phyloP scores from a whole-genome alignment of 2,329 filamentous ascomycete genomes.

The Pseudogymnoascus sp. region DNA sequence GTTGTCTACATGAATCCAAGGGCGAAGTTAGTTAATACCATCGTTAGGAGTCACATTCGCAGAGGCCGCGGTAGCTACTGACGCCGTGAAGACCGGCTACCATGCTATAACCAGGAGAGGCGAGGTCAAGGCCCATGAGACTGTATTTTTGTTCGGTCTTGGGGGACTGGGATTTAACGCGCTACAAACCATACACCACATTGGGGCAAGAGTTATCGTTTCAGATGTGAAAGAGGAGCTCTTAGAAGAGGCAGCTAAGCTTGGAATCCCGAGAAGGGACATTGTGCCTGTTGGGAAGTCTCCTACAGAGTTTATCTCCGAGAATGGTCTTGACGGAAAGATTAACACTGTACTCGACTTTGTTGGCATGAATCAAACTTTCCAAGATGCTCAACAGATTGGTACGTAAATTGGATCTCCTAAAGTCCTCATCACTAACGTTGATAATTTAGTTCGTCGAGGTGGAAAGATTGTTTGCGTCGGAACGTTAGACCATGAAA shows the following conservation, averaged over 20 bases:
- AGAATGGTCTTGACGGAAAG: slow-evolving; percentile 18
- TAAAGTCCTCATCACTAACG: neutral
- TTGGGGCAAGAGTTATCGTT: slow-evolving; percentile 37
- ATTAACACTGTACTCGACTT: slow-evolving; percentile 29
- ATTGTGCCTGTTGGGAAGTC: slow-evolving; percentile 26
- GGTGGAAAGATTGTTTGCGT: slow-evolving; percentile 33
- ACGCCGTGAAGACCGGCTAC: slow-evolving; percentile 35
- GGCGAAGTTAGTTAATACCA: neutral
- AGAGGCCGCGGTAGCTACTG: slow-evolving; percentile 33
- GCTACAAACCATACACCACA: slow-evolving; percentile 36
- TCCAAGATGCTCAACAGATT: slow-evolving; percentile 30
- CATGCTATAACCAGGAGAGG: slow-evolving; percentile 32
- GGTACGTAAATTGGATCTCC: slow-evolving; percentile 18
- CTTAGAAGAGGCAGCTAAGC: slow-evolving; percentile 25
- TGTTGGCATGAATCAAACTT: slow-evolving; percentile 31
- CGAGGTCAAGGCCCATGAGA: slow-evolving; percentile 29
- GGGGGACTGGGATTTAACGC: slow-evolving; percentile 36
- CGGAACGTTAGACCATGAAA: slow-evolving; percentile 32
- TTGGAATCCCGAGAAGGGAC: slow-evolving; percentile 27
- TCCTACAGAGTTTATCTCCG: slow-evolving; percentile 24
- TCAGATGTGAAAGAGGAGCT: slow-evolving; percentile 28
- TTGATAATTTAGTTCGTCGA: slow-evolving; percentile 26
- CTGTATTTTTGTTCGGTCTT: slow-evolving; percentile 34
- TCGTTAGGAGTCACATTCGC: slow-evolving; percentile 19
- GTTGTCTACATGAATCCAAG: neutral